Evolutionary conservation across 106 monocot genomes (phyloP).

Genomic region (Ottelia alismoides): DNA sequence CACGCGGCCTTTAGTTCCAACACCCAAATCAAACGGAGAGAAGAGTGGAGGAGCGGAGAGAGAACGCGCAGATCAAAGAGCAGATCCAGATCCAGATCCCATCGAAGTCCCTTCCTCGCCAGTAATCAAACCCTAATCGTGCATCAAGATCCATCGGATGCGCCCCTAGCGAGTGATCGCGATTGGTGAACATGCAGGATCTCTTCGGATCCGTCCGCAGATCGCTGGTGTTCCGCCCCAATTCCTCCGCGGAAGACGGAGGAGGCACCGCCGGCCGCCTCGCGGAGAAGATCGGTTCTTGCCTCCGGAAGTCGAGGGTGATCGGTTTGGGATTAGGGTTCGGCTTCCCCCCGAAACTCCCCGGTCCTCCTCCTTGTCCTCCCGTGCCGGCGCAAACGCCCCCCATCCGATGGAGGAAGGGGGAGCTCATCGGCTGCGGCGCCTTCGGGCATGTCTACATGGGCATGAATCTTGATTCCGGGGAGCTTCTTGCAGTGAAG

Average conservation of each 20-base stretch:
- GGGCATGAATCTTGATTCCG: conserved; percentile 97
- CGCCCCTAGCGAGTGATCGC: neutral
- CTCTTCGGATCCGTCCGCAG: conserved; percentile 85
- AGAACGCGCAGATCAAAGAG: too few species aligned
- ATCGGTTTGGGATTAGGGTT: conserved; percentile 57
- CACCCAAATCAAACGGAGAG: too few species aligned
- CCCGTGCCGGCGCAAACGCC: neutral
- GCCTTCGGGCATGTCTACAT: conserved; percentile 94
- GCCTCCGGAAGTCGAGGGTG: conserved; percentile 68
- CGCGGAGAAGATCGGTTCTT: conserved; percentile 63
- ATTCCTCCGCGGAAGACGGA: conserved; percentile 7
- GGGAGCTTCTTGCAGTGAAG: conserved; percentile 79
- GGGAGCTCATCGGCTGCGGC: conserved; percentile 77
- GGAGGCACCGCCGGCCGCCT: conserved; percentile 14
- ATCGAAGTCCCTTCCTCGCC: too few species aligned
- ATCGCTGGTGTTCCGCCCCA: conserved; percentile 53
- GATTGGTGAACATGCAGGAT: conserved; percentile 49
- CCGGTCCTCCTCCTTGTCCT: conserved; percentile 4
- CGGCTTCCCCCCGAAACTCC: conserved; percentile 29
- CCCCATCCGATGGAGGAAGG: conserved; percentile 77
- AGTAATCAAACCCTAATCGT: neutral
- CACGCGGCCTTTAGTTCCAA: too few species aligned
- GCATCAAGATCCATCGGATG: neutral
- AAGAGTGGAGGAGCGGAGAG: too few species aligned
- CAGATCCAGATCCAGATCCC: too few species aligned